phyloP scores from a whole-genome alignment of 2,329 filamentous ascomycete genomes.

The Exophiala sp. region DNA sequence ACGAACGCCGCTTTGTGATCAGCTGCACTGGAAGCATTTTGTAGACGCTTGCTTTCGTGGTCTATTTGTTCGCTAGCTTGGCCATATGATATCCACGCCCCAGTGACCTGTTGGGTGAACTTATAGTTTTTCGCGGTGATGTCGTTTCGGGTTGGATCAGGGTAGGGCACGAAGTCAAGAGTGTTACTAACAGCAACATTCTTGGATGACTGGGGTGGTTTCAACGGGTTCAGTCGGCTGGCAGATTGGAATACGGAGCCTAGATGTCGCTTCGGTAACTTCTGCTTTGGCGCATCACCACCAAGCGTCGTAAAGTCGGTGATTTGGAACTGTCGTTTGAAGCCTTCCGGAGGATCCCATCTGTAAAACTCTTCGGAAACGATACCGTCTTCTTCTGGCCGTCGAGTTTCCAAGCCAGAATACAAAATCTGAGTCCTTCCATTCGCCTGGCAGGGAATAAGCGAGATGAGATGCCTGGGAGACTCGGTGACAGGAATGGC shows the following conservation, averaged over 20 bases:
- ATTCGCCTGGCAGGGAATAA: slow-evolving; percentile 17
- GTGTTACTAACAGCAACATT: slow-evolving; percentile 31
- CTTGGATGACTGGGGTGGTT: slow-evolving; percentile 39
- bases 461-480: slow-evolving; percentile 21
- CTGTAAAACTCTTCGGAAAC: slow-evolving; percentile 58
- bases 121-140: slow-evolving; percentile 39
- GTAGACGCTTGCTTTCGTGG: slow-evolving; percentile 4
- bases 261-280: slow-evolving; percentile 38
- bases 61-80: neutral
- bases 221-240: slow-evolving; percentile 37
- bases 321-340: slow-evolving; percentile 27
- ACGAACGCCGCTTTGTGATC: slow-evolving; percentile 12
- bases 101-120: slow-evolving; percentile 38
- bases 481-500: slow-evolving; percentile 1
- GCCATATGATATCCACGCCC: slow-evolving; percentile 45
- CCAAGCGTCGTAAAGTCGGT: slow-evolving; percentile 46
- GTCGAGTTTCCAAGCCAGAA: slow-evolving; percentile 64
- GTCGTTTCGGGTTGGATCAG: slow-evolving; percentile 6
- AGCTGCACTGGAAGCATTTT: neutral
- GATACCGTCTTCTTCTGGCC: slow-evolving; percentile 44
- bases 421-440: slow-evolving; percentile 71
- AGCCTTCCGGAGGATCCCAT: slow-evolving; percentile 58
- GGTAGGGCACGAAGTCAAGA: slow-evolving; percentile 12
- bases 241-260: slow-evolving; percentile 45
- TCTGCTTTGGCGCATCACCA: slow-evolving; percentile 29